phyloP scores from a whole-genome alignment of 345 rosid species.

The Lagerstroemia speciosa region DNA sequence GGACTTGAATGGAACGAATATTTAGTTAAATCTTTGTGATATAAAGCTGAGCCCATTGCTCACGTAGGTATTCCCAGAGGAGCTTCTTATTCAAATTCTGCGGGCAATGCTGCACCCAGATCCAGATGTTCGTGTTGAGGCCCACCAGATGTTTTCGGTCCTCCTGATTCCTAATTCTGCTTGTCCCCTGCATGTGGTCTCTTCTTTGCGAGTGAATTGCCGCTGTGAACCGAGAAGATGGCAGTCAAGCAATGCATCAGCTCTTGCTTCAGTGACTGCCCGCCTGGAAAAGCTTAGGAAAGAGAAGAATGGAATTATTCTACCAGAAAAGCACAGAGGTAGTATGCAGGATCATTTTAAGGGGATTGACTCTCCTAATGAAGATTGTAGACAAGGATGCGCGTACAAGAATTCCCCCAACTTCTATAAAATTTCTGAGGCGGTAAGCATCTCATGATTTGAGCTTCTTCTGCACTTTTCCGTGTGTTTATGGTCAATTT shows the following conservation, averaged over 20 bases:
- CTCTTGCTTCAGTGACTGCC: constrained; percentile 62
- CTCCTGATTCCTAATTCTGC: constrained; percentile 62
- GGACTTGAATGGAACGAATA: background rate
- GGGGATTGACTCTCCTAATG: constrained; percentile 31
- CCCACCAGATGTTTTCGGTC: constrained; percentile 73
- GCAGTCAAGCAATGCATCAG: constrained; percentile 55
- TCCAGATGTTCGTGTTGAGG: constrained; percentile 76
- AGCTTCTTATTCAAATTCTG: constrained; percentile 70
- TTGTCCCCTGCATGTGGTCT: constrained; percentile 39
- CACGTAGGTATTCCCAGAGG: constrained; percentile 69
- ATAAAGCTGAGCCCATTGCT: background rate
- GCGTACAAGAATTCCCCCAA: constrained; percentile 47
- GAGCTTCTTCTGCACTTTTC: background rate
- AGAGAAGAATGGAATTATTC: constrained; percentile 51
- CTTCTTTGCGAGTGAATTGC: constrained; percentile 47
- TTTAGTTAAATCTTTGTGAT: background rate
- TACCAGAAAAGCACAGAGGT: constrained; percentile 34
- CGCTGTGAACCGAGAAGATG: constrained; percentile 56
- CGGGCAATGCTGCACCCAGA: constrained; percentile 84
- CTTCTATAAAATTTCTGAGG: constrained; percentile 59
- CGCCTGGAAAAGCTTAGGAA: constrained; percentile 78
- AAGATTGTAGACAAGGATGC: constrained; percentile 41
- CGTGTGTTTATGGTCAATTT: background rate
- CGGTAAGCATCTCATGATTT: constrained; percentile 22
- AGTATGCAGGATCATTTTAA: constrained; percentile 34